These are phyloP conservation scores for Magnaporthiopsis poae DNA, from an alignment of 2,329 filamentous ascomycete genomes.

Conservation along the genomic window DNA sequence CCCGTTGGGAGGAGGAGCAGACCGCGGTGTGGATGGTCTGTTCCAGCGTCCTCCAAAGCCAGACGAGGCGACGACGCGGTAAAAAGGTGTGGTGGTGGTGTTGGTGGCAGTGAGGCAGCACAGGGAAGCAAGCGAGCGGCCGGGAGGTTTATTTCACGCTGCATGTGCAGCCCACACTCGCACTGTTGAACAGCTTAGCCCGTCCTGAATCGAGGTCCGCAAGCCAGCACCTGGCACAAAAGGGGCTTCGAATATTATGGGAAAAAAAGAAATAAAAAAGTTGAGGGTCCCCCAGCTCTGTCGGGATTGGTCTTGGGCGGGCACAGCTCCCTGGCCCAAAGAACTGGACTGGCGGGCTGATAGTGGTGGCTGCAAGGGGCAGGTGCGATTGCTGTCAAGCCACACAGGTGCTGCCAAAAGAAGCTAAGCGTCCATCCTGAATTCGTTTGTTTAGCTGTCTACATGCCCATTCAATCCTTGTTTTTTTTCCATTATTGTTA, in stretches of 20 bases:
- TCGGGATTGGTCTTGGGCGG: background rate
- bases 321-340: background rate
- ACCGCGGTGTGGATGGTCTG: background rate
- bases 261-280: background rate
- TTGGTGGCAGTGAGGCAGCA: constrained; percentile 1
- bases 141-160: constrained; percentile 1
- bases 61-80: constrained; percentile 1
- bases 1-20: background rate
- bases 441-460: background rate
- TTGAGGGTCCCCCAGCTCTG: constrained; percentile 3
- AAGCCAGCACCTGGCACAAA: background rate
- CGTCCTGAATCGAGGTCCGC: constrained; percentile 1
- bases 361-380: constrained; percentile 2
- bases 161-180: background rate
- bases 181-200: background rate
- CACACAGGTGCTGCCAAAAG: background rate
- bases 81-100: background rate
- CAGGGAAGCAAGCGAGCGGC: background rate
- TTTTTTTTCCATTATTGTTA: background rate
- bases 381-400: background rate
- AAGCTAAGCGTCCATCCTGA: background rate
- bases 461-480: background rate
- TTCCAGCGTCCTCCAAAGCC: background rate
- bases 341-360: background rate
- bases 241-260: constrained; percentile 4